Evolutionary conservation across 108 stramenopile genomes (phyloP), one percentile per base, ranked within the genome.

Genomic region (Aurantiochytrium sp.): DNA sequence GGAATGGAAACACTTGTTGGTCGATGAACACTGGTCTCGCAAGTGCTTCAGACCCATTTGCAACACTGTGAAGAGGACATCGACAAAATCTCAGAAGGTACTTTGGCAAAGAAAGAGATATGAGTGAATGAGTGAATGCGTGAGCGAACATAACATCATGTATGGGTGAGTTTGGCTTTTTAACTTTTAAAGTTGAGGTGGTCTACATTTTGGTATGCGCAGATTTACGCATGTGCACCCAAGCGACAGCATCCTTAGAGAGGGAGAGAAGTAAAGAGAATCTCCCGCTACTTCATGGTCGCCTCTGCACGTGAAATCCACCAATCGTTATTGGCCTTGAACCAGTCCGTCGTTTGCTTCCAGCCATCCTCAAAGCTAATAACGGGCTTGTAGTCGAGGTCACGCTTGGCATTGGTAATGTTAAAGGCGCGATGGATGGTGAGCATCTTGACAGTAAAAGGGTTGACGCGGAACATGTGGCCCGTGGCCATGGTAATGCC

Each of bases 371-470:
- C 95, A 89, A 97, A 97, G 19, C 93, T 92, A 45, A 94, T 92
- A 49, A 98, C 89, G 1, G 98, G 98, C 91, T 95, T 92, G 92
- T 97, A 99, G 60, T 92, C 87, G 88, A 99, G 93, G 93, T 99
- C 98, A 23, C 91, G 93, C 91, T 95, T 93, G 44, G 97, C 96
- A 28, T 94, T 93, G 18, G 90, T 90, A 88, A 98, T 97, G 91
- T 95, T 91, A 90, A 99, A 99, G 90, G 95, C 98, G 47, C 98
- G 91, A 92, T 98, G 95, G 90, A 98, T 98, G 16, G 96, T 96
- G 91, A 98, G 90, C 95, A 99, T 97, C 43, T 89, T 92, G 18
- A 98, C 97, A 90, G 95, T 97, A 91, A 99, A 99, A 16, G 93
- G 95, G 73, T 95, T 98, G 87, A 99, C 92, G 89, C 97, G 97